Evolutionary conservation across 352 stramenopile genomes (phyloP), one percentile per base, ranked within the genome.

Genomic region (Phytophthora pisi): DNA sequence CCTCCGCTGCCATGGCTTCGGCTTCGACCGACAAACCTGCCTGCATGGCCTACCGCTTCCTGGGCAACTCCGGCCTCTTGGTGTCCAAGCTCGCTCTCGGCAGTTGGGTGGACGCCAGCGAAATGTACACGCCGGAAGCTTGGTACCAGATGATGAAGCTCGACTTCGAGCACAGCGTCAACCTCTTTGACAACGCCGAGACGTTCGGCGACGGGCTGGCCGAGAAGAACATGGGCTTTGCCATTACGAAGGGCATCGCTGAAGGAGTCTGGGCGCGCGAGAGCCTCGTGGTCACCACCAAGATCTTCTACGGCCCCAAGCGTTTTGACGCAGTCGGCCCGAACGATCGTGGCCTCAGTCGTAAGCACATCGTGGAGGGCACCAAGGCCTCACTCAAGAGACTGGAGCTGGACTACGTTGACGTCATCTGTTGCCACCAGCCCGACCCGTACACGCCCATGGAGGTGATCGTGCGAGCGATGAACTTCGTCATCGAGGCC

Each of bases 331-430:
- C 16, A 15, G 9, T 4, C 9, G 13, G 38, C 13, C 74, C 68
- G 4, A 84, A 80, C 45, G 51, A 55, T 20, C 30, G 70, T 15
- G 66, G 75, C 28, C 54, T 79, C 10, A 81, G 68, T 34, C 68
- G 76, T 30, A 85, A 82, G 62, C 66, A 85, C 54, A 78, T 92
- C 56, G 66, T 82, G 6, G 76, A 86, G 26, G 77, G 81, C 43
- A 72, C 75, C 28, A 86, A 82, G 50, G 61, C 75, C 2, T 78
- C 60, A 0, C 54, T 84, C 13, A 49, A 59, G 23, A 28, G 73
- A 30, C 53, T 84, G 30, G 47, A 70, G 2, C 51, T 75, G 0
- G 67, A 76, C 9, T 75, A 82, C 31, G 73, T 87, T 3, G 79
- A 87, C 46, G 47, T 82, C 0, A 15, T 82, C 15, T 84, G 66